These are phyloP conservation scores for Senna tora DNA, from an alignment of 306 rosid species.

Conservation along the genomic window DNA sequence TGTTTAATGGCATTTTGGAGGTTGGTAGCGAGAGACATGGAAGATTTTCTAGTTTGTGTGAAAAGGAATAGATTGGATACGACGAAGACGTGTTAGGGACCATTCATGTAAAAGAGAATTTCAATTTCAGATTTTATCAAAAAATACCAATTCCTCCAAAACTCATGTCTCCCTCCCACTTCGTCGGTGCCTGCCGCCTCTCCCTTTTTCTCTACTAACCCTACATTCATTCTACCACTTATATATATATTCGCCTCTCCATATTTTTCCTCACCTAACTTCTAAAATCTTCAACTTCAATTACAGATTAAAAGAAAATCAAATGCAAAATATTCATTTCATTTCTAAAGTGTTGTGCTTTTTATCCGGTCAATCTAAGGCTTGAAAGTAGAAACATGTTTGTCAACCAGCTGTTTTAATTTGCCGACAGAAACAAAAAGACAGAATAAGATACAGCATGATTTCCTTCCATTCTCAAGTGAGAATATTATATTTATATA, in stretches of 20 bases:
- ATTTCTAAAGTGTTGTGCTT: too few species aligned
- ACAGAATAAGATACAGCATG: not conserved
- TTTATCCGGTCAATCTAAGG: not conserved
- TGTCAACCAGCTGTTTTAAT: not conserved
- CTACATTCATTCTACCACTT: slow-evolving; percentile 21
- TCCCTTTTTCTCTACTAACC: not conserved
- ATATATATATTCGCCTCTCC: not conserved
- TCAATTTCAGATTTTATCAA: too few species aligned
- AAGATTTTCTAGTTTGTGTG: slow-evolving; percentile 11
- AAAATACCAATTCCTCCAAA: too few species aligned
- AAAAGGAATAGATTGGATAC: not conserved
- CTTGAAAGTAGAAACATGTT: not conserved
- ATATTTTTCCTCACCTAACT: too few species aligned
- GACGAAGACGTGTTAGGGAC: slow-evolving; percentile 31
- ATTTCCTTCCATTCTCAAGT: slow-evolving; percentile 5
- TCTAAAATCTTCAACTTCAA: too few species aligned
- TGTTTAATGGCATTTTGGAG: slow-evolving; percentile 33
- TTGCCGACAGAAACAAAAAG: slow-evolving; percentile 2
- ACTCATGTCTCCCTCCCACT: not conserved
- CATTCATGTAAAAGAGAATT: slow-evolving; percentile 22
- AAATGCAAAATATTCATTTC: too few species aligned
- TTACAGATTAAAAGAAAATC: too few species aligned
- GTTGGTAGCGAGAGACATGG: slow-evolving; percentile 38
- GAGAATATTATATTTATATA: too few species aligned
- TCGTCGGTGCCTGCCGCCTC: slow-evolving; percentile 66